Percentiles rank a stretch among this genome's conserved stretches.
phyloP scores from a whole-genome alignment of 805 yeast species.

The Ogataea chonburiensis region DNA sequence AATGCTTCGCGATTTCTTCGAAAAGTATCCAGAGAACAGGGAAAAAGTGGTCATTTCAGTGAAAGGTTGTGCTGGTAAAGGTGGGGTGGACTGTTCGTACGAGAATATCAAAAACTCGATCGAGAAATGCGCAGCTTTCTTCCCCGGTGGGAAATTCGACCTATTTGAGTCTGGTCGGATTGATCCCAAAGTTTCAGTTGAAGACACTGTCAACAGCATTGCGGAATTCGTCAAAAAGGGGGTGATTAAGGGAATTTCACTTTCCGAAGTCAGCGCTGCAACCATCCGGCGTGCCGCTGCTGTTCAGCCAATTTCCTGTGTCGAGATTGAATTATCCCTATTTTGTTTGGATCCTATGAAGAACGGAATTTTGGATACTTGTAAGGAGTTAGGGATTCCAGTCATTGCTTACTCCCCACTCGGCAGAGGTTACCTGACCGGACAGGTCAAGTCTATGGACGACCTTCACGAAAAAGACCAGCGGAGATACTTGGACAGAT shows the following conservation, averaged over 20 bases:
- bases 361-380: conserved; percentile 63
- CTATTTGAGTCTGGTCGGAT: conserved; percentile 73
- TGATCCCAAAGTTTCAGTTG: conserved; percentile 54
- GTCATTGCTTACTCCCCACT: conserved; percentile 82
- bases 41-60: conserved; percentile 58
- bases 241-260: conserved; percentile 63
- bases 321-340: conserved; percentile 78
- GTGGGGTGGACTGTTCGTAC: conserved; percentile 48
- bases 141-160: conserved; percentile 19
- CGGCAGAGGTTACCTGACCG: conserved; percentile 76
- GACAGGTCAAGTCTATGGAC: conserved; percentile 43
- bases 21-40: conserved; percentile 53
- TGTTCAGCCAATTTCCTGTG: conserved; percentile 59
- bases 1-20: conserved; percentile 56
- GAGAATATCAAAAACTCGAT: conserved; percentile 50
- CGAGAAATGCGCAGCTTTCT: conserved; percentile 39
- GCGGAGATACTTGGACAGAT: conserved; percentile 52
- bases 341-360: conserved; percentile 56
- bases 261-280: conserved; percentile 67
- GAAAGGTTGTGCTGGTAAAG: conserved; percentile 55
- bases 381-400: conserved; percentile 59
- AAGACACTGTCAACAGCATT: conserved; percentile 55
- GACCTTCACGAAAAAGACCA: conserved; percentile 59
- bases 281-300: conserved; percentile 59
- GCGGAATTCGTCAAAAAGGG: conserved; percentile 62